Conservation (phyloP, 108 stramenopile genomes). For the Mediolabrus comicus region DNA sequence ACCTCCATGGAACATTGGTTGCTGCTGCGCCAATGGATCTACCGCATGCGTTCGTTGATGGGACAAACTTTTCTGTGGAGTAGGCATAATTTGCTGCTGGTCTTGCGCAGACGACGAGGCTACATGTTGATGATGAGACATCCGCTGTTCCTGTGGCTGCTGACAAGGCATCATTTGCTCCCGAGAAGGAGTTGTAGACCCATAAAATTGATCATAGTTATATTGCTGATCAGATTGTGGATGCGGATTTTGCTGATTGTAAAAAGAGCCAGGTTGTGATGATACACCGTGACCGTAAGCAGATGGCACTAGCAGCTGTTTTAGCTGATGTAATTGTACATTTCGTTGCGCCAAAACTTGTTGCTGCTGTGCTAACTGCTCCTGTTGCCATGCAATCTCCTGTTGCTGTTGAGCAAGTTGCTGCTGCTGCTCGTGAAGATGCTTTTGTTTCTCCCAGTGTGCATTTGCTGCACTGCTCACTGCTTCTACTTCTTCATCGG, state of each 20-base stretch:
- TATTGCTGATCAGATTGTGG: not conserved
- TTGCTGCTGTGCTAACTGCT: not conserved
- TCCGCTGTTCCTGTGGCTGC: not conserved
- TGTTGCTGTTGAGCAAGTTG: slow-evolving; percentile 8
- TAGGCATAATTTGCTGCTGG: not conserved
- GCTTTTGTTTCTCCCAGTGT: not conserved
- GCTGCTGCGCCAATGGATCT: not conserved
- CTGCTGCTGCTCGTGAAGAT: slow-evolving; percentile 1
- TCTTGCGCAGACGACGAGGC: not conserved
- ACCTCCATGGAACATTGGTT: not conserved
- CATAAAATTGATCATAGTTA: not conserved
- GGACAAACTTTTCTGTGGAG: not conserved
- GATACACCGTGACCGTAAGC: not conserved
- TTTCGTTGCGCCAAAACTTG: not conserved
- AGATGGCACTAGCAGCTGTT: not conserved
- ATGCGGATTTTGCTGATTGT: not conserved
- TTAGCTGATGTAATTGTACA: not conserved
- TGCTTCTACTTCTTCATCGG: too few species aligned
- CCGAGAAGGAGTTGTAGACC: not conserved
- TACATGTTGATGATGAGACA: not conserved
- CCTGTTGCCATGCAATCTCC: not conserved
- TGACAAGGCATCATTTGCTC: not conserved
- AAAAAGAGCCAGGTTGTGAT: not conserved
- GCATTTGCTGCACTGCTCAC: slow-evolving; percentile 12
- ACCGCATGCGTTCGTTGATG: too few species aligned